Percentiles rank a stretch among this genome's conserved stretches.
Conservation (phyloP, 176 grass and related monocot genomes). For the Thalia dealbata region DNA sequence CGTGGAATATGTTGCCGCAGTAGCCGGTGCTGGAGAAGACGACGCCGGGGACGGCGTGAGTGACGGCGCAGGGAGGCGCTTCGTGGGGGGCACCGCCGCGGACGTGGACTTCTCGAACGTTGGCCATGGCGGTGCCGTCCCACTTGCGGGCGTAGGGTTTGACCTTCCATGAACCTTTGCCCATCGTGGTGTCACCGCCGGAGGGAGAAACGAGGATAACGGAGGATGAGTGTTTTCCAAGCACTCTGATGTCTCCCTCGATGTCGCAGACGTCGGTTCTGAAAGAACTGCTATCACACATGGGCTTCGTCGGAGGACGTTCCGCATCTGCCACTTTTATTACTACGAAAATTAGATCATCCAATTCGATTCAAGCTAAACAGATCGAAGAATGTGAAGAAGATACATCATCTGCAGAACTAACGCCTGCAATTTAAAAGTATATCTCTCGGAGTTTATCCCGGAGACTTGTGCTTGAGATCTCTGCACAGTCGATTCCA, state of each 20-base stretch:
- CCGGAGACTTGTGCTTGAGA: too few species aligned
- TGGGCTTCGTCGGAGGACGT: background rate
- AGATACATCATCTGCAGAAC: background rate
- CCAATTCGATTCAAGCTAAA: too few species aligned
- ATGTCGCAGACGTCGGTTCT: slow-evolving; percentile 5
- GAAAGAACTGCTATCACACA: slow-evolving; percentile 6
- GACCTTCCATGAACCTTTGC: slow-evolving; percentile 27
- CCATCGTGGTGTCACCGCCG: background rate
- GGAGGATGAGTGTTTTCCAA: background rate
- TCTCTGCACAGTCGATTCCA: too few species aligned
- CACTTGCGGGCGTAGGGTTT: slow-evolving; percentile 80
- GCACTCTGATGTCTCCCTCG: slow-evolving; percentile 9
- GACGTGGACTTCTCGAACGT: slow-evolving; percentile 45
- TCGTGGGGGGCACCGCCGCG: slow-evolving; percentile 28
- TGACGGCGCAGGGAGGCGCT: background rate
- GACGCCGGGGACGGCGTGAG: slow-evolving; percentile 3
- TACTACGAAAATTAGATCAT: too few species aligned
- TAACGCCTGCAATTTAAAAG: background rate
- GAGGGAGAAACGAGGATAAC: background rate
- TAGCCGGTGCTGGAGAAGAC: slow-evolving; percentile 6
- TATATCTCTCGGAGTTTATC: too few species aligned
- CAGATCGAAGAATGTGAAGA: too few species aligned
- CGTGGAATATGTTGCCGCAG: slow-evolving; percentile 5
- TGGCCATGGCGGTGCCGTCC: slow-evolving; percentile 43
- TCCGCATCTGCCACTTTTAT: background rate